These are phyloP conservation scores for Articulospora tetracladia DNA, from an alignment of 495 filamentous ascomycete genomes.

Conservation along the genomic window DNA sequence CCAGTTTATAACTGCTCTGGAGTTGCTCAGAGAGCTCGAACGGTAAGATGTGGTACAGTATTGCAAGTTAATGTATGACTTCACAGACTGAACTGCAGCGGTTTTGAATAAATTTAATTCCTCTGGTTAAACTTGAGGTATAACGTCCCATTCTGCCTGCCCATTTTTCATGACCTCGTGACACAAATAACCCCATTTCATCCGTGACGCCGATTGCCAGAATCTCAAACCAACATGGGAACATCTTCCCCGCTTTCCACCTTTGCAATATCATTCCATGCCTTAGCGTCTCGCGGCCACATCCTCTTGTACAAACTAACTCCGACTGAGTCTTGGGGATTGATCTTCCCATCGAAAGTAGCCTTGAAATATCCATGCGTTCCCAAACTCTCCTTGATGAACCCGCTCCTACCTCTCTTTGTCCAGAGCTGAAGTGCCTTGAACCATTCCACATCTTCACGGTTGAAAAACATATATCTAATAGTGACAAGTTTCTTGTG, in stretches of 20 bases:
- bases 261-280: constrained; percentile 33
- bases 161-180: neutral
- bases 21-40: too few species aligned
- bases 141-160: too few species aligned
- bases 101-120: too few species aligned
- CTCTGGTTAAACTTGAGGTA: too few species aligned
- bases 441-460: constrained; percentile 93
- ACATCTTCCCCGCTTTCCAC: constrained; percentile 12
- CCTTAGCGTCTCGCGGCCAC: constrained; percentile 68
- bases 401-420: constrained; percentile 78
- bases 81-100: too few species aligned
- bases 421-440: constrained; percentile 95
- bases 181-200: neutral
- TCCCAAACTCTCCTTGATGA: constrained; percentile 87
- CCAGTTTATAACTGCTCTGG: too few species aligned
- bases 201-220: neutral
- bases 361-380: constrained; percentile 99
- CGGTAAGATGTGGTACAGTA: too few species aligned
- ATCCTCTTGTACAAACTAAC: constrained; percentile 93
- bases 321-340: constrained; percentile 88
- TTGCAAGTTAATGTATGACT: too few species aligned
- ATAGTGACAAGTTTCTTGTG: constrained; percentile 95
- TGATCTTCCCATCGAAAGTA: constrained; percentile 92
- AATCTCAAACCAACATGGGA: constrained; percentile 12
- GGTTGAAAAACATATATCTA: constrained; percentile 99